A percentile compares a stretch with the other conserved stretches of the same genome.
phyloP scores from a whole-genome alignment of 2,329 filamentous ascomycete species.

The Iodosphaeria phyllophila region DNA sequence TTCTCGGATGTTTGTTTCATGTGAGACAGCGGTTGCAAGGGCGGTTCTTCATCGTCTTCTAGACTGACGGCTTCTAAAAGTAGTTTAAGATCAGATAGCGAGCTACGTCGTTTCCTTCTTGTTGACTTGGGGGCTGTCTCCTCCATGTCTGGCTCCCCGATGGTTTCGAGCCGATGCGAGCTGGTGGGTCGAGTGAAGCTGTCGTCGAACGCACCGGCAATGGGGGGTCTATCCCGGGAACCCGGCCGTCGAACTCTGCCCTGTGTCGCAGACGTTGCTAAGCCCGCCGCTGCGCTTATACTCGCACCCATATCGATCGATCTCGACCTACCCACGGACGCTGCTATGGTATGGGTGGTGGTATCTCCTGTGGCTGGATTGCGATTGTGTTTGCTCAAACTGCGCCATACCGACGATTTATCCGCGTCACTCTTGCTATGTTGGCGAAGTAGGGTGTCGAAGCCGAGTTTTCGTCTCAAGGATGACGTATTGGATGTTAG shows the following conservation, averaged over 20 bases:
- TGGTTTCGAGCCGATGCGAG: constrained; percentile 38
- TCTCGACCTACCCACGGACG: constrained; percentile 44
- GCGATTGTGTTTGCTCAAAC: constrained; percentile 65
- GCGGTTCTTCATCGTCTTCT: constrained; percentile 16
- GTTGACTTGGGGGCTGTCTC: constrained; percentile 19
- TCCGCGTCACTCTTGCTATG: constrained; percentile 60
- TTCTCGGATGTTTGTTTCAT: constrained; percentile 36
- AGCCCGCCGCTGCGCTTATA: no score
- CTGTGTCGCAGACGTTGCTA: no score
- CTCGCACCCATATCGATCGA: constrained; percentile 62
- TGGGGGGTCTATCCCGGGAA: constrained; percentile 40
- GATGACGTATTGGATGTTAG: constrained; percentile 76
- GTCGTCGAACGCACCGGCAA: constrained; percentile 45
- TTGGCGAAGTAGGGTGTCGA: constrained; percentile 57
- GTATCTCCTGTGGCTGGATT: constrained; percentile 38
- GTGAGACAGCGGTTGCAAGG: constrained; percentile 28
- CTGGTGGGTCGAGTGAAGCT: constrained; percentile 30
- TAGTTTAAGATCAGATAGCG: constrained; percentile 65
- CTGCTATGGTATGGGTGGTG: constrained; percentile 46
- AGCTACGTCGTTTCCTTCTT: constrained; percentile 75
- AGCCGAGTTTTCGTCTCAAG: constrained; percentile 65
- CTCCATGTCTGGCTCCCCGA: constrained; percentile 35
- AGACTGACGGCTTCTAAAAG: constrained; percentile 44
- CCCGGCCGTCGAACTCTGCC: constrained; percentile 30
- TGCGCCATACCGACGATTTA: constrained; percentile 65